Conservation (phyloP, 202 grass and related monocot species). For the Setaria italica region DNA sequence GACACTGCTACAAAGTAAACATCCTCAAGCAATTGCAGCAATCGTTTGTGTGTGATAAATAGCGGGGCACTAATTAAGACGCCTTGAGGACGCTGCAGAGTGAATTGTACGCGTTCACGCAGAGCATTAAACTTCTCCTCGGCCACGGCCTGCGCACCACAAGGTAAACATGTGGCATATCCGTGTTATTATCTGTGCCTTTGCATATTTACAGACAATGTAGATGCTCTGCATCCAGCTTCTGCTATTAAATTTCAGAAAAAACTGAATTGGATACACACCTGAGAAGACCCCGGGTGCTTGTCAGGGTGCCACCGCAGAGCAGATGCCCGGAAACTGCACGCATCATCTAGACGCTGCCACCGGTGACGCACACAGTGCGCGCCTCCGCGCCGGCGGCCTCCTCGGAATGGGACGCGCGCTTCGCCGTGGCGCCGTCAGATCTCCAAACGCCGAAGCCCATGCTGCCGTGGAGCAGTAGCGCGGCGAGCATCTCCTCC, state of each 20-base stretch:
- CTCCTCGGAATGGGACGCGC: too few species aligned
- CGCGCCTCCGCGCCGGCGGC: too few species aligned
- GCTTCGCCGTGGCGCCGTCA: too few species aligned
- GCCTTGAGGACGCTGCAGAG: conserved; percentile 66
- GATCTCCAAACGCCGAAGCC: too few species aligned
- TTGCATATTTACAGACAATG: background rate
- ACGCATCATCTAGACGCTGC: background rate
- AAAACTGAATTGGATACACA: conserved; percentile 43
- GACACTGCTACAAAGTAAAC: too few species aligned
- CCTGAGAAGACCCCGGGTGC: conserved; percentile 85
- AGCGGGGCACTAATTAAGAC: conserved; percentile 22
- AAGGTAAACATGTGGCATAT: conserved; percentile 27
- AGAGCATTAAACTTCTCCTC: conserved; percentile 92
- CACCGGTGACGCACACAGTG: too few species aligned
- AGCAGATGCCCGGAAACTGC: conserved; percentile 75
- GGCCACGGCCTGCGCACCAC: conserved; percentile 54
- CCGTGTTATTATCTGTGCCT: background rate
- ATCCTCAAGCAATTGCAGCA: background rate
- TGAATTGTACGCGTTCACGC: conserved; percentile 77
- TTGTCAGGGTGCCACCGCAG: conserved; percentile 97
- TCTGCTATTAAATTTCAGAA: background rate
- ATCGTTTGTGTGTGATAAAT: background rate
- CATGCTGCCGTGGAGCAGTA: too few species aligned
- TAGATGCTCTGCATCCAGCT: background rate
- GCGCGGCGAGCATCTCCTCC: too few species aligned